Evolutionary conservation across 257 asterid genomes (phyloP).

Genomic region (Leptodermis oblonga): DNA sequence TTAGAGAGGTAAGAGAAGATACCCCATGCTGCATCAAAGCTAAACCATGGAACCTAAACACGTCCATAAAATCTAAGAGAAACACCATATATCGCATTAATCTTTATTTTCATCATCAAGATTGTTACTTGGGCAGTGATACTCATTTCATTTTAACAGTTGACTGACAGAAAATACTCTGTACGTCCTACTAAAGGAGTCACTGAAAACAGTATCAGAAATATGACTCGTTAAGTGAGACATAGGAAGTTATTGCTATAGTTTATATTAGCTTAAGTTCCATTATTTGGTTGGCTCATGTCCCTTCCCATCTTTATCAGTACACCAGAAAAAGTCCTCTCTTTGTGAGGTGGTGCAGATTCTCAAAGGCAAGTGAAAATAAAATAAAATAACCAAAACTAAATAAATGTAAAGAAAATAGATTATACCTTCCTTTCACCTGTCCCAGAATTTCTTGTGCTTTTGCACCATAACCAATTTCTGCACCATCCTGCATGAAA

Average conservation of each 20-base stretch:
- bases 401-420: neutral
- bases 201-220: too few relatives aligned
- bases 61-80: neutral
- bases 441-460: slow-evolving; percentile 96
- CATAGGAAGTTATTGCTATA: neutral
- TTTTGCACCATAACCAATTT: slow-evolving; percentile 93
- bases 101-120: neutral
- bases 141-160: neutral
- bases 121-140: neutral
- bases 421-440: slow-evolving; percentile 83
- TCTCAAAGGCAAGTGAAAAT: too few relatives aligned
- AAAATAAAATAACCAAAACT: too few relatives aligned
- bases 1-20: neutral
- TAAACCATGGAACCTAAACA: neutral
- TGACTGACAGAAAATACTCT: neutral
- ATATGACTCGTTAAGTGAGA: neutral
- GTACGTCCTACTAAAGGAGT: too few relatives aligned
- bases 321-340: neutral
- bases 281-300: neutral
- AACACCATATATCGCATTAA: neutral
- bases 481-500: slow-evolving; percentile 79
- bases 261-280: neutral
- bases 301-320: neutral
- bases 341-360: neutral
- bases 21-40: neutral